Conservation (phyloP, 139 green algal genomes). For the Gonium pectorale region DNA sequence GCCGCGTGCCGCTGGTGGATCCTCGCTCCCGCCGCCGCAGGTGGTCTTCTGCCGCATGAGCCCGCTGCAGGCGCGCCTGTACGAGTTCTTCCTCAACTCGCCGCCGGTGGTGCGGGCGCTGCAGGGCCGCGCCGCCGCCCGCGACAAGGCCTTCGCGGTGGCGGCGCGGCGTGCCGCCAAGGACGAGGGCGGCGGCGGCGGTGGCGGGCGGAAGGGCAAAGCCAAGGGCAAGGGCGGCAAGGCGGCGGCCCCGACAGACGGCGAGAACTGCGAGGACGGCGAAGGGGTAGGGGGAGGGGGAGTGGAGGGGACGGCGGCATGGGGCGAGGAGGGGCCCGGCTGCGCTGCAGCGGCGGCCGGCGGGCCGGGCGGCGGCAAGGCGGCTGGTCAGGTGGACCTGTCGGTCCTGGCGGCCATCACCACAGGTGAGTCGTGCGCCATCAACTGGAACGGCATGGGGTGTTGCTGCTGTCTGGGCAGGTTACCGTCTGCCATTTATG, state of each 20-base stretch:
- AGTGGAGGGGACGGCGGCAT: slow-evolving; percentile 45
- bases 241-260: neutral
- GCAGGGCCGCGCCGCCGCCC: slow-evolving; percentile 9
- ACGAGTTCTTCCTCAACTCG: slow-evolving; percentile 86
- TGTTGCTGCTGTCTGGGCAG: too few species aligned
- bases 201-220: neutral
- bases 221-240: slow-evolving; percentile 58
- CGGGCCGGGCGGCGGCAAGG: neutral
- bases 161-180: neutral
- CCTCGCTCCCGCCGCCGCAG: slow-evolving; percentile 59
- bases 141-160: slow-evolving; percentile 12
- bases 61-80: slow-evolving; percentile 84
- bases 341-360: neutral
- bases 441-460: too few species aligned
- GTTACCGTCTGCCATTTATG: too few species aligned
- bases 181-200: neutral
- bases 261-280: slow-evolving; percentile 37
- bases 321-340: slow-evolving; percentile 23
- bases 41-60: slow-evolving; percentile 96
- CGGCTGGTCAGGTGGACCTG: slow-evolving; percentile 7
- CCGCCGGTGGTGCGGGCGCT: slow-evolving; percentile 45
- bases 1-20: too few species aligned
- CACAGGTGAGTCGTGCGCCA: slow-evolving; percentile 48
- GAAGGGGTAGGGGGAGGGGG: neutral
- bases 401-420: slow-evolving; percentile 84